A percentile compares a stretch with the other conserved stretches of the same genome.
Conservation (phyloP, 495 filamentous ascomycete genomes). For the Evansstolkia leycettana region DNA sequence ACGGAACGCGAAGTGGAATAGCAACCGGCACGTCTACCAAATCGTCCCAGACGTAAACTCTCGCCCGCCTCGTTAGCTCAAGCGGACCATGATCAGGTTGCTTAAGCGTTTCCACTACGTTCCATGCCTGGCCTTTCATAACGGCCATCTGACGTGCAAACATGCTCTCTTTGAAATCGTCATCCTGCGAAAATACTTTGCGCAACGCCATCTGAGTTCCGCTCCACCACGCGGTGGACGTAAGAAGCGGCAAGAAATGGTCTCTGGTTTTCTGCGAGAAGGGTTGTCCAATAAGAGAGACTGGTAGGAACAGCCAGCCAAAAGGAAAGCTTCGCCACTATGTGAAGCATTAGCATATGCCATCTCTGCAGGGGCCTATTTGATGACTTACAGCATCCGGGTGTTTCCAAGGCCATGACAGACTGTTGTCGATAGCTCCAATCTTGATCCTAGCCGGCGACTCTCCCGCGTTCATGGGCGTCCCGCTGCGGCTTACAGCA, state of each 20-base stretch:
- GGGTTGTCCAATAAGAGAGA: constrained; percentile 89
- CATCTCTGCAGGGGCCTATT: neutral
- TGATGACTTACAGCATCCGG: constrained; percentile 64
- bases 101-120: constrained; percentile 95
- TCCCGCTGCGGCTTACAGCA: constrained; percentile 50
- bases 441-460: constrained; percentile 55
- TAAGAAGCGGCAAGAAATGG: constrained; percentile 87
- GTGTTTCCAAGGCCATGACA: constrained; percentile 99
- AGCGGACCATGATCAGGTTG: constrained; percentile 82
- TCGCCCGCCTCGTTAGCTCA: constrained; percentile 77
- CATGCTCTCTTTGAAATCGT: constrained; percentile 97
- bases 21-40: constrained; percentile 90
- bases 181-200: constrained; percentile 74
- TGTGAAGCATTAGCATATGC: neutral
- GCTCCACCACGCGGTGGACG: constrained; percentile 92
- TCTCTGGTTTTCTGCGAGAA: constrained; percentile 87
- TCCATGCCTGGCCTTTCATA: constrained; percentile 99
- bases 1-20: constrained; percentile 73
- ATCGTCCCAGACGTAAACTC: constrained; percentile 97
- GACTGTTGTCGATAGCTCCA: constrained; percentile 92
- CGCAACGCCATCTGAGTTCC: constrained; percentile 82
- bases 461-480: constrained; percentile 32
- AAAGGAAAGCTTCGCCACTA: constrained; percentile 88
- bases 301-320: constrained; percentile 95
- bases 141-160: constrained; percentile 93